These are phyloP conservation scores for Trypanosoma scelopori DNA, from an alignment of 208 protist genomes.

Conservation along the genomic window DNA sequence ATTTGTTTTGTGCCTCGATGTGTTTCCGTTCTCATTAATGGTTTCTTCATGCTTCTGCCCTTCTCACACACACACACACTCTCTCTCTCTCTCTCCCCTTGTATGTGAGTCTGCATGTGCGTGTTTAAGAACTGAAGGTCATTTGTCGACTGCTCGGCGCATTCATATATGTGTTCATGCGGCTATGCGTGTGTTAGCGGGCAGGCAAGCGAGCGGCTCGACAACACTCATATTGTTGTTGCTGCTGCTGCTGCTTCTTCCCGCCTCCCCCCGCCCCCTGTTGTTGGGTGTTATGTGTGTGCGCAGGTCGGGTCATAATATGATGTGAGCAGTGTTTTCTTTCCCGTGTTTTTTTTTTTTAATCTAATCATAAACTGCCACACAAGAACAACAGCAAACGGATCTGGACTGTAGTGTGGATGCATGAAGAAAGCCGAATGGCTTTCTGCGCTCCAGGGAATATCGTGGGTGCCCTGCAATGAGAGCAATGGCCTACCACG, in stretches of 20 bases:
- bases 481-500: conserved; percentile 46
- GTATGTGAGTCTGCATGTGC: background rate
- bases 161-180: too few relatives aligned
- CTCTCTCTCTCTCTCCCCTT: conserved; percentile 11
- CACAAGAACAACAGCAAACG: background rate
- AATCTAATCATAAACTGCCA: too few relatives aligned
- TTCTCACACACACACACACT: too few relatives aligned
- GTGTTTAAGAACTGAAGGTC: background rate
- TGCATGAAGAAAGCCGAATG: conserved; percentile 26
- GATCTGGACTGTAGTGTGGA: background rate
- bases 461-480: conserved; percentile 39
- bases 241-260: too few relatives aligned
- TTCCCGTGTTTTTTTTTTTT: background rate
- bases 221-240: too few relatives aligned
- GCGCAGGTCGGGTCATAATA: background rate
- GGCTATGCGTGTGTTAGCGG: too few relatives aligned
- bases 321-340: background rate
- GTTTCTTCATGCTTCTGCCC: conserved; percentile 18
- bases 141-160: background rate
- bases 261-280: too few relatives aligned
- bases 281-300: too few relatives aligned
- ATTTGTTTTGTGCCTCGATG: background rate
- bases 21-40: background rate
- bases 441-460: conserved; percentile 17
- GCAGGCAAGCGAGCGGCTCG: too few relatives aligned